Percentiles rank a stretch among this genome's conserved stretches.
These are phyloP conservation scores for Solidago caesia DNA, from an alignment of 129 eudicot species.

Conservation along the genomic window DNA sequence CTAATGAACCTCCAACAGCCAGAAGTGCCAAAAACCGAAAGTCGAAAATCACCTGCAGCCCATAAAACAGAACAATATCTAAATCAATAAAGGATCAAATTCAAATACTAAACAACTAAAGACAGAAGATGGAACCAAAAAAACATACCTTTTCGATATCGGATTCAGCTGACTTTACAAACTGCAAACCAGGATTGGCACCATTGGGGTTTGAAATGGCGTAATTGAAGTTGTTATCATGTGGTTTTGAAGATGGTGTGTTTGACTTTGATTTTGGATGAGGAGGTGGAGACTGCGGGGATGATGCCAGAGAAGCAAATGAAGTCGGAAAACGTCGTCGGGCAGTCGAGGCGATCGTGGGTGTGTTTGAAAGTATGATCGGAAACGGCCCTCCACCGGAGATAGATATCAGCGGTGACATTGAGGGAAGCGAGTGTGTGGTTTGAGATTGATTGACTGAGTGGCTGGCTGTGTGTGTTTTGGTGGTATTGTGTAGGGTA, in stretches of 20 bases:
- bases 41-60: constrained; percentile 71
- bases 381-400: constrained; percentile 27
- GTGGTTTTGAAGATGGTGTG: constrained; percentile 34
- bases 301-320: constrained; percentile 46
- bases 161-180: constrained; percentile 59
- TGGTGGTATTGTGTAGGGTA: background rate
- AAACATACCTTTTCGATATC: constrained; percentile 63
- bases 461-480: background rate
- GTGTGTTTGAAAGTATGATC: constrained; percentile 32
- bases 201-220: constrained; percentile 49
- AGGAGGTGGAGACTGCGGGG: constrained; percentile 36
- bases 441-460: background rate
- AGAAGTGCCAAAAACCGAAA: constrained; percentile 89
- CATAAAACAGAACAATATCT: background rate
- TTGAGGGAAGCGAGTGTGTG: background rate
- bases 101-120: background rate
- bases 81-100: background rate
- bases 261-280: constrained; percentile 28
- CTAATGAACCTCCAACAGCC: constrained; percentile 88
- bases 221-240: constrained; percentile 40
- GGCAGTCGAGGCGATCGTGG: constrained; percentile 19
- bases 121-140: background rate
- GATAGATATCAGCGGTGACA: constrained; percentile 45
- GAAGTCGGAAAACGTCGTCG: constrained; percentile 31
- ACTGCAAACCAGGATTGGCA: constrained; percentile 39